Base-by-base conservation (phyloP, 306 rosid genomes). In the Alnus rubra region DNA sequence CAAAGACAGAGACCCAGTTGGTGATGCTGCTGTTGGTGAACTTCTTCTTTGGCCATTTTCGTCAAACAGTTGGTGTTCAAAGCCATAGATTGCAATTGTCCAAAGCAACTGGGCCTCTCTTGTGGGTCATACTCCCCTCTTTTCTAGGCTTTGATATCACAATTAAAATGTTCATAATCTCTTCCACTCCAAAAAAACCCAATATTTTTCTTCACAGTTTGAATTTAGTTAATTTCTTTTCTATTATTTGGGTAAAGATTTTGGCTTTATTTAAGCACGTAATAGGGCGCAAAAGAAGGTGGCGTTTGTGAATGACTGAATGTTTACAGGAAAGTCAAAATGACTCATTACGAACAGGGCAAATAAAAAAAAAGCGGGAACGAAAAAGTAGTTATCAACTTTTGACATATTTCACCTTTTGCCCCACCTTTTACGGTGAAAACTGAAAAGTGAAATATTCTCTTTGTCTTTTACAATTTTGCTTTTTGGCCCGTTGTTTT, bases 61-160 rank as follows among this genome's bases (percentile, higher is more conserved):
- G 87, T 91, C 89, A 55, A 87, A 87, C 91, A 89, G 88, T 68
- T 71, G 86, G 86, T 76, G 92, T 86, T 85, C 87, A 88, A 80
- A 87, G 83, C 72, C 97, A 89, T 81, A 89, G 96, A 91, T 87
- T 91, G 94, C 92, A 84, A 91, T 84, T 87, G 84, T 90, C 93
- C 93, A 93, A 91, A 86, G 87, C 86, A 62, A 83, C 44, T 88
- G 98, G 94, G 90, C 86, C 96, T 88, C 83, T 86, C 69, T 64
- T 86, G 98, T 95, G 99, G 99, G 99, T 80, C 98, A 90, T 71
- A 75, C 84, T 39, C 7, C 7, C 70, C 33, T 58, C 54, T 35
- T 69, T 55, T 68, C 37, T 8, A 56, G 55, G 33, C 18, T 87
- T 69, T 11, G 76, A 51, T 69, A 82, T 42, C 84, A 50, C 50